Base-by-base conservation (phyloP, 257 asterid species). In the Eucommia ulmoides region DNA sequence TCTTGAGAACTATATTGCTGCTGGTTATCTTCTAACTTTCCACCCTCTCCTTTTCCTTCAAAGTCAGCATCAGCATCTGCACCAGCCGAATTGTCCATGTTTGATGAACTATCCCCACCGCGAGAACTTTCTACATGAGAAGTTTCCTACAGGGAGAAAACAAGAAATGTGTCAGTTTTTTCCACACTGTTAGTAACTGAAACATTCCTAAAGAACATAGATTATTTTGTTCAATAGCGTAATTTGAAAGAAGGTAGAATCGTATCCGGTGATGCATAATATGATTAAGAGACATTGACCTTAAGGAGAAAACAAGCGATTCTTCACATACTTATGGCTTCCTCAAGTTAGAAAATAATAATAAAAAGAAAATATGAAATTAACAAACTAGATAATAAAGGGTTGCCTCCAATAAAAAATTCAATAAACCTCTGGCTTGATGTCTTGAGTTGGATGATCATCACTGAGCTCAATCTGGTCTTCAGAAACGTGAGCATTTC, bases 61-160 rank as follows among this genome's bases (percentile, higher is more conserved):
- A 50, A 52, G 23, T 73, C 71, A 11, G 68, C 58, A 63, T 64
- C 80, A 20, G 54, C 74, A 26, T 74, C 84, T 23, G 23, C 19
- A 25, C 41, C 79, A n/a, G 62, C 73, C 45, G 88, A 77, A 63
- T 73, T 73, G 68, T 73, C 96, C 56, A 76, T 65, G 62, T 82
- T 77, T 58, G 84, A 69, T 33, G 93, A 78, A 60, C 75, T 71
- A 61, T 82, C 86, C 66, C 71, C 94, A 8, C 74, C 84, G 54
- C 73, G 76, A 41, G 84, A 92, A 65, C 96, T 89, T 56, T 68
- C 84, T 44, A 68, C 76, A 41, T 62, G 82, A 11, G 82, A 73
- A 47, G 54, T 58, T 49, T 74, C 86, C 97, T 77, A 67, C 19
- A 12, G 6, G 6, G 6, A 26, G 12, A 56, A 63, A 22, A 61